Evolutionary conservation across 768 basidiomycete genomes (phyloP), one percentile per base, ranked within the genome.

Genomic region (Phylloporus arenicola): DNA sequence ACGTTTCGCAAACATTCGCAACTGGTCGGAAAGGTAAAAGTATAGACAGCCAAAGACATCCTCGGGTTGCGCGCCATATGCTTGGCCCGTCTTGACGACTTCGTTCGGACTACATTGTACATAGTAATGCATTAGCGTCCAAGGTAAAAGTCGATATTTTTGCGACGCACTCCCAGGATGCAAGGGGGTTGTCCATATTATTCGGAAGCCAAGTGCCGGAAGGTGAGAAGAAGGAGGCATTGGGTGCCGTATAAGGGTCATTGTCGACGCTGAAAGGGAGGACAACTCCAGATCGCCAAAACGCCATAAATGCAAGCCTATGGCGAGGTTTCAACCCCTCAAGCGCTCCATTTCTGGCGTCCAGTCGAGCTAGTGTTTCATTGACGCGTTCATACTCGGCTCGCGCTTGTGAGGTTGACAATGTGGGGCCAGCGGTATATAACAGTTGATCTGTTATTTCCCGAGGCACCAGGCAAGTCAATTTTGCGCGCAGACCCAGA

Each of bases 21-120:
- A 66, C 48, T 76, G 66, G 5, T 71, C 63, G 1, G 68, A 63
- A 24, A 78, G 56, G 55, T 65, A 70, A 48, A 78, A 77, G 57
- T 75, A 77, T 13, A 78, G 70, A 45, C 75, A 78, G 5, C 78
- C 78, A 42, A 65, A 74, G 37, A 76, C 61, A 47, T 79, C 77
- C 44, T 72, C 75, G 1, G 58, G 51, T 5, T 58, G 61, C 2
- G 69, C 64, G 0, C 77, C 74, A 17, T 68, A 43, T 3, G 60
- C 62, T 34, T 56, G 47, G 9, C 78, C 76, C 0, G 68, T 61
- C 17, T 64, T 64, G 47, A 70, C 50, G 30, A 78, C 70, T 13
- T 67, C 62, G 20, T 72, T 62, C 4, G 71, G 58, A 55, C 76
- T 77, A 48, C 8, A 43, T 34, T 68, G 46, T 1, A 47, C 37